Conservation (phyloP, 2,329 filamentous ascomycete genomes). For the Pseudogymnoascus sp. region DNA sequence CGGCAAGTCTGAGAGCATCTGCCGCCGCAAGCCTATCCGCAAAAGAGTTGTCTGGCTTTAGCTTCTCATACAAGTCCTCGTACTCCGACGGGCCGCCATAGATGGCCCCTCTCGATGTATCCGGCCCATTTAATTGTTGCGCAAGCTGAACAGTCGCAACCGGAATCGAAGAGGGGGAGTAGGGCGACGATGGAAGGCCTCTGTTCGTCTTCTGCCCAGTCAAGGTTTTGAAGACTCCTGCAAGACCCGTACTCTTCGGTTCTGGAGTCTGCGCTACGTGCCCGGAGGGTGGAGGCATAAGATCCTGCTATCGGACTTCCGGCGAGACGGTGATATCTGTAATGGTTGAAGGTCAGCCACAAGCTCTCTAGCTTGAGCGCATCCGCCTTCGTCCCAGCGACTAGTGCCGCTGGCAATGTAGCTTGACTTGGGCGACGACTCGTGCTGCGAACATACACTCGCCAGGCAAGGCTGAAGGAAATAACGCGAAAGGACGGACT, state of each 20-base stretch:
- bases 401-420: neutral
- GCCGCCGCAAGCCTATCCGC: constrained; percentile 52
- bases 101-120: constrained; percentile 30
- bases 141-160: constrained; percentile 34
- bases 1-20: constrained; percentile 46
- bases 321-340: constrained; percentile 8
- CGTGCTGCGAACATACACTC: neutral
- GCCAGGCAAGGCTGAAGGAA: neutral
- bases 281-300: constrained; percentile 55
- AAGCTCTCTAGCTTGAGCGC: neutral
- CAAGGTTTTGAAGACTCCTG: constrained; percentile 57
- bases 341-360: neutral
- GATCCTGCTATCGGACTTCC: constrained; percentile 17
- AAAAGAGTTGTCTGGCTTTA: constrained; percentile 44
- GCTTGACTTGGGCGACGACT: neutral
- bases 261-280: constrained; percentile 51
- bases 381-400: neutral
- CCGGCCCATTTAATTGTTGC: constrained; percentile 36
- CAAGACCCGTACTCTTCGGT: constrained; percentile 47
- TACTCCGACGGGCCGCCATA: constrained; percentile 45
- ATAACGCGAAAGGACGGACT: neutral
- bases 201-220: constrained; percentile 47
- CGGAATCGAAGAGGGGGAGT: constrained; percentile 33
- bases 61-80: constrained; percentile 46
- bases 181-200: constrained; percentile 39